Evolutionary conservation across 441 rosid species (phyloP).

Genomic region (Populus hybrid): DNA sequence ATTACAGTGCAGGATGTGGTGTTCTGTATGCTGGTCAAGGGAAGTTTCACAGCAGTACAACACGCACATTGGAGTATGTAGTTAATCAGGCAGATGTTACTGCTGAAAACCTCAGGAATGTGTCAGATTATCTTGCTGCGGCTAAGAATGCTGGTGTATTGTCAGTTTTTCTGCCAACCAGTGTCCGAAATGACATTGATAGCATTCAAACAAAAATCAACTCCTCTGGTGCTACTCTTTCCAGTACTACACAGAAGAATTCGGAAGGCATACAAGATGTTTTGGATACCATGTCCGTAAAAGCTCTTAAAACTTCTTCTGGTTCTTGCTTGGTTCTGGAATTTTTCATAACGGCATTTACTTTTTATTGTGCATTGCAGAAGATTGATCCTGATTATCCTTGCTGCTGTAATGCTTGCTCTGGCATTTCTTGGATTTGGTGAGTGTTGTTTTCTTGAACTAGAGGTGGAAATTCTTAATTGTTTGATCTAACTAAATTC

Average conservation of each 20-base stretch:
- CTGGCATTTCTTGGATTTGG: slow-evolving; percentile 88
- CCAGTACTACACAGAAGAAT: slow-evolving; percentile 51
- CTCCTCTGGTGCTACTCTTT: slow-evolving; percentile 59
- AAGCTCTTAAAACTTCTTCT: background rate
- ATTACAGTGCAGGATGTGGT: slow-evolving; percentile 67
- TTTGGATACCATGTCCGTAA: slow-evolving; percentile 54
- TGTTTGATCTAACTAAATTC: background rate
- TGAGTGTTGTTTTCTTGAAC: slow-evolving; percentile 38
- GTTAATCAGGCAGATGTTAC: slow-evolving; percentile 64
- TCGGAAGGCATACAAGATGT: slow-evolving; percentile 51
- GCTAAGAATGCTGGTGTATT: slow-evolving; percentile 54
- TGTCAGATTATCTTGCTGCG: slow-evolving; percentile 72
- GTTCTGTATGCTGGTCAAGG: slow-evolving; percentile 86
- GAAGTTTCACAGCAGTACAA: slow-evolving; percentile 64
- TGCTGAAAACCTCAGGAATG: slow-evolving; percentile 68
- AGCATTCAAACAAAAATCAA: slow-evolving; percentile 55
- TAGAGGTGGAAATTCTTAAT: background rate
- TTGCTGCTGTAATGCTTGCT: slow-evolving; percentile 86
- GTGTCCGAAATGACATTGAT: slow-evolving; percentile 45
- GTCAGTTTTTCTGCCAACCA: slow-evolving; percentile 43
- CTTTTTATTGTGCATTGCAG: slow-evolving; percentile 37
- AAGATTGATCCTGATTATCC: slow-evolving; percentile 64
- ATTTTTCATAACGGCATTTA: slow-evolving; percentile 3
- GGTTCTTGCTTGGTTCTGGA: background rate
- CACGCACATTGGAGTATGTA: slow-evolving; percentile 63